Base-by-base conservation (phyloP, 345 rosid genomes). In the Heritiera fomes region DNA sequence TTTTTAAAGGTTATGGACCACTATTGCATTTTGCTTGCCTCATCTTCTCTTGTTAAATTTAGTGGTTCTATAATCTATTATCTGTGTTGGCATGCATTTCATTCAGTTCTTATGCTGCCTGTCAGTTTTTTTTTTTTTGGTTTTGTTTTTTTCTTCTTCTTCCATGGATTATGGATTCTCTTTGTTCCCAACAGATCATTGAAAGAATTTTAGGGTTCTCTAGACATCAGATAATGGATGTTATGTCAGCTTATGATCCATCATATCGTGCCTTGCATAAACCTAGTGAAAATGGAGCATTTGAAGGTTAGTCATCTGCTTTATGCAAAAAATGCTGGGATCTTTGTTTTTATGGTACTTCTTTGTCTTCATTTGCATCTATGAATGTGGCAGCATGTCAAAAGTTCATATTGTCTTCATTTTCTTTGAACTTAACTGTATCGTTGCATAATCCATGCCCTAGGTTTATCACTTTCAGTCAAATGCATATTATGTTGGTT, bases 141-240 rank as follows among this genome's bases (percentile, higher is more conserved):
- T 23, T 23, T 23, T 23, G 28, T 23, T 23, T 23, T 23, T 23
- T 23, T 23, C 28, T 23, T 23, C 28, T 23, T 23, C 28, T 23
- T 23, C 28, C n/a, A 70, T 1, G 41, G 40, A 9, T 7, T 70
- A 70, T 40, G 74, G 61, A 79, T 69, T 63, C 3, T 83, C 62
- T 41, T 8, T 62, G 68, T 79, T 82, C 63, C 70, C 82, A 38
- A 72, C 87, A 96, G 99, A 88, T 91, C 62, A 96, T 96, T 87
- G 99, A 96, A 85, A 87, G 99, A 84, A 89, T 94, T 87, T 80
- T 96, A 84, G 99, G 92, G 88, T 94, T 94, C 84, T 90, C 97
- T 61, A 91, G 95, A 81, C 97, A 86, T 87, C 99, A 94, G 83
- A 88, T 96, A 81, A 82, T 86, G 81, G 97, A 88, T 69, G 89